Evolutionary conservation across 2,329 filamentous ascomycete species (phyloP).

Genomic region (Penicillium sp.): DNA sequence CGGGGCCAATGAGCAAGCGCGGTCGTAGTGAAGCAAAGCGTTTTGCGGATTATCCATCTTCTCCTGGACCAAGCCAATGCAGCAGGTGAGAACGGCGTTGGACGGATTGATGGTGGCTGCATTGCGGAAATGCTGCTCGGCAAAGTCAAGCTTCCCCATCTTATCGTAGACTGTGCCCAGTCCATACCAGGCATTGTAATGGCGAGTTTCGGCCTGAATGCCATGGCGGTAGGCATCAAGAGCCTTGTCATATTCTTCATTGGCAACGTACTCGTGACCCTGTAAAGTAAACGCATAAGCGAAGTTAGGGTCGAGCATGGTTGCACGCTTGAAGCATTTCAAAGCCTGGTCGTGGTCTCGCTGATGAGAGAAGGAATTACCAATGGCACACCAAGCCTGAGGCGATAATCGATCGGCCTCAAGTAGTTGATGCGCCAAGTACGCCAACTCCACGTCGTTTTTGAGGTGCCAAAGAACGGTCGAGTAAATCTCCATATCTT

Average conservation of each 20-base stretch:
- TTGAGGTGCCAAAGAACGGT: constrained; percentile 99
- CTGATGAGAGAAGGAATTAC: constrained; percentile 91
- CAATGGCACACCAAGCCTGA: constrained; percentile 93
- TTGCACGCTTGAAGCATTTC: constrained; percentile 91
- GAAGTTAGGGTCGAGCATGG: constrained; percentile 84
- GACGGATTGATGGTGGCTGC: constrained; percentile 89
- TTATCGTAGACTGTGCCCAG: constrained; percentile 81
- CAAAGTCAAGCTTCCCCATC: constrained; percentile 86
- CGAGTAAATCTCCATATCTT: constrained; percentile 98
- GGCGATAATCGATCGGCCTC: constrained; percentile 86
- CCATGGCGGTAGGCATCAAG: constrained; percentile 82
- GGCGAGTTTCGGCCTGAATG: constrained; percentile 80
- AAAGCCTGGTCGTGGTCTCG: constrained; percentile 93
- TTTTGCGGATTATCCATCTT: constrained; percentile 79
- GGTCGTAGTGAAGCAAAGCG: constrained; percentile 78
- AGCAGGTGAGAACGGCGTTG: constrained; percentile 89
- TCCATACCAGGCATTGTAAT: constrained; percentile 99
- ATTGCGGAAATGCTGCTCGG: constrained; percentile 86
- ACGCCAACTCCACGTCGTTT: constrained; percentile 86
- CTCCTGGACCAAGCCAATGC: constrained; percentile 86
- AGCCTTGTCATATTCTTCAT: constrained; percentile 97
- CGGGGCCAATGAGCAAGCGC: constrained; percentile 80
- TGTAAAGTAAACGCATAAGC: constrained; percentile 96
- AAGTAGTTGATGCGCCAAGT: constrained; percentile 85
- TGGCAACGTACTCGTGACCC: constrained; percentile 91